These are phyloP conservation scores for Zymoseptoria tritici DNA, from an alignment of 2,329 filamentous ascomycete genomes.

Conservation along the genomic window DNA sequence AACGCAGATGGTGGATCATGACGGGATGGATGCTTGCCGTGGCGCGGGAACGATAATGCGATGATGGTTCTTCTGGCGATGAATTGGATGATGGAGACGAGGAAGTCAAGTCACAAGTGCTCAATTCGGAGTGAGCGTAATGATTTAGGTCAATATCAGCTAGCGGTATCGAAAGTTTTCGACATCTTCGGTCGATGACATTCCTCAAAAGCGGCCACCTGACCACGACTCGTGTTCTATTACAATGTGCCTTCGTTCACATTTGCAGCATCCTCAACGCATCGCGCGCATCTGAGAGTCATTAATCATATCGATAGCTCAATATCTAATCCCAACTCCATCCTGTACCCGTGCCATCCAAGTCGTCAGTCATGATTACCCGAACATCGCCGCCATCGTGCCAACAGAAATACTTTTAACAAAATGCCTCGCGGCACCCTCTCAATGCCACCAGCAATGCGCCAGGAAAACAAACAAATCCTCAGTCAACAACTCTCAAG, in stretches of 20 bases:
- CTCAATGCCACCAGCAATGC: conserved; percentile 3
- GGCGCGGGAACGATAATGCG: too few species aligned
- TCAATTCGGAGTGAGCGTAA: too few species aligned
- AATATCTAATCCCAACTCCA: background rate
- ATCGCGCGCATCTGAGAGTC: background rate
- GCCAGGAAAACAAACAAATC: background rate
- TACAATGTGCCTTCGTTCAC: too few species aligned
- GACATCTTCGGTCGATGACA: too few species aligned
- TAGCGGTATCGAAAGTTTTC: background rate
- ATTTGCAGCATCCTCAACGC: too few species aligned
- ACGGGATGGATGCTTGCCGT: too few species aligned
- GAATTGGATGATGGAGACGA: too few species aligned
- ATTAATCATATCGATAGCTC: background rate
- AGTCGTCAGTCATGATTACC: background rate
- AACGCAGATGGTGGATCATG: too few species aligned
- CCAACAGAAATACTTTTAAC: background rate
- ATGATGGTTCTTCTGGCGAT: too few species aligned
- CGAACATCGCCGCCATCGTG: background rate
- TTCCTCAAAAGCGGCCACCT: too few species aligned
- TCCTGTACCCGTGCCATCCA: background rate
- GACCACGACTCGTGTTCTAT: background rate
- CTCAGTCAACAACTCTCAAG: conserved; percentile 8
- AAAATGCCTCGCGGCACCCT: conserved; percentile 23
- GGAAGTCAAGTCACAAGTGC: too few species aligned
- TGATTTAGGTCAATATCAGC: background rate